Evolutionary conservation across 2,329 filamentous ascomycete genomes (phyloP), one percentile per base, ranked within the genome.

Genomic region (Nothopassalora personata): DNA sequence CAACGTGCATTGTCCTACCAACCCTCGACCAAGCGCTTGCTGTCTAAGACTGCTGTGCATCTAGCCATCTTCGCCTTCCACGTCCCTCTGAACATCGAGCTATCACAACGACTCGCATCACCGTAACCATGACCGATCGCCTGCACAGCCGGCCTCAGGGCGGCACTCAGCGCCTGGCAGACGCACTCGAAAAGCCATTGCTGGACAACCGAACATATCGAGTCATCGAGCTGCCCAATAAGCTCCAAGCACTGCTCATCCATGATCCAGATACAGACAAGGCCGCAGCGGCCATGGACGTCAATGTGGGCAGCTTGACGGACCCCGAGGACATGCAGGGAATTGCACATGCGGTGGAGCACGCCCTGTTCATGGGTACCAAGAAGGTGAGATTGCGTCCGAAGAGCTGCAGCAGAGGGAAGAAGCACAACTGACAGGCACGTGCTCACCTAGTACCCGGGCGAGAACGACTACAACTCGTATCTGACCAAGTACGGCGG

Each of bases 351-450:
- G 92, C 91, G 6, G 91, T 97, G 56, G 93, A 97, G 80, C 93
- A 97, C 82, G 79, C 97, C 64, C 79, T 99, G 27, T 99, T 99
- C 79, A 97, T 99, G 94, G 94, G 94, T 53, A 99, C 94, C 7
- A 88, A 96, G 75, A 99, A 97, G 81, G 86, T 87, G 73, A 64
- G 63, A 34, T 39, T 60, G 30, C 54, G 28, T 47, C 11, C 48
- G 57, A 23, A 57, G 18, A 49, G 27, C 45, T 31, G 19, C n/a
- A 43, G 10, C 13, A 19, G 9, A 23, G 31, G 15, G 19, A 23
- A 19, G 7, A 13, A 23, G 13, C 45, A 46, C 13, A 28, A 60
- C 64, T 68, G 64, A 66, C 48, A 52, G 27, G 33, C 45, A 56
- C 45, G 33, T 62, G 53, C 34, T 55, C 28, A 51, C 48, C 60